These are phyloP conservation scores for Alternaria tenuissima DNA, from an alignment of 2,329 filamentous ascomycete genomes.

Conservation along the genomic window DNA sequence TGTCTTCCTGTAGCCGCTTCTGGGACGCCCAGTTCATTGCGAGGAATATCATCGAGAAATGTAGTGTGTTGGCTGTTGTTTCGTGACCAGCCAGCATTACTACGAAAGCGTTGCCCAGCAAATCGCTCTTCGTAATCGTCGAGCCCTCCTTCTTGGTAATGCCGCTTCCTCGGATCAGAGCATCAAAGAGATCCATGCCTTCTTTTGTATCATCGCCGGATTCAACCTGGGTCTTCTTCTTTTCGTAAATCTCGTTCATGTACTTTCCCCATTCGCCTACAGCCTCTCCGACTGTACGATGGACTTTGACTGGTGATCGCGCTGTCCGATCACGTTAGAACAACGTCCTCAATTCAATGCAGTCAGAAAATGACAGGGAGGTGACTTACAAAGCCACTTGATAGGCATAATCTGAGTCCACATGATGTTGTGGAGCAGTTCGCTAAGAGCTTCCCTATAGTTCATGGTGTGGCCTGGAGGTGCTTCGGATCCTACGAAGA, in stretches of 20 bases:
- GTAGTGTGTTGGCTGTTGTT: constrained; percentile 77
- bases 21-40: constrained; percentile 72
- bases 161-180: constrained; percentile 47
- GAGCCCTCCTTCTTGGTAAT: constrained; percentile 47
- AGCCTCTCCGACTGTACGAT: constrained; percentile 63
- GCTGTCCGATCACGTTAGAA: constrained; percentile 22
- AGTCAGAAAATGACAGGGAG: neutral
- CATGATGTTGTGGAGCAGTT: constrained; percentile 70
- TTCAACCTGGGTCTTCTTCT: constrained; percentile 62
- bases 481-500: constrained; percentile 44
- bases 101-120: constrained; percentile 74
- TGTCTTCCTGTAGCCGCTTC: constrained; percentile 70
- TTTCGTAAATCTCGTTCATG: constrained; percentile 72
- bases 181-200: constrained; percentile 65
- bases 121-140: constrained; percentile 58
- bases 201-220: constrained; percentile 48
- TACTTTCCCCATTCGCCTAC: constrained; percentile 72
- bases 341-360: too few relatives aligned
- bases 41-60: constrained; percentile 74
- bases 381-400: constrained; percentile 62
- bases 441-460: constrained; percentile 70
- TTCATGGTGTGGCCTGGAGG: constrained; percentile 61
- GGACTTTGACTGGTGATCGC: constrained; percentile 54
- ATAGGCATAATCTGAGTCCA: constrained; percentile 67
- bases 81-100: constrained; percentile 78